These are phyloP conservation scores for Globisporangium carolinianum DNA, from an alignment of 352 stramenopile species.

Conservation along the genomic window DNA sequence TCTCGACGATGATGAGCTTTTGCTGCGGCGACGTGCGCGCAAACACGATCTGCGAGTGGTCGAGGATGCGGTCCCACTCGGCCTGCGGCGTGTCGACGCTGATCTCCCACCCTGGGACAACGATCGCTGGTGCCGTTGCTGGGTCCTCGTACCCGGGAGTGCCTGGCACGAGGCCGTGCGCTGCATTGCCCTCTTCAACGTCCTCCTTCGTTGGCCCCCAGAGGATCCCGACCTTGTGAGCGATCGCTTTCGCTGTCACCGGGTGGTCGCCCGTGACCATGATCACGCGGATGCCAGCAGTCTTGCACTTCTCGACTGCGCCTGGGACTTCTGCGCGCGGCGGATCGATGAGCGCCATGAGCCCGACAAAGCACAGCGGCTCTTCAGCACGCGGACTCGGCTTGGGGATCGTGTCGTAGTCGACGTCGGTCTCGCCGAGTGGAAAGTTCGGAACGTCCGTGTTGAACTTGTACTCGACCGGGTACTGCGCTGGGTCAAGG, in stretches of 20 bases:
- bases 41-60: constrained; percentile 93
- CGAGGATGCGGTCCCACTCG: constrained; percentile 83
- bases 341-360: constrained; percentile 95
- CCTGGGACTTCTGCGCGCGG: constrained; percentile 84
- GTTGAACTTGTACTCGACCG: constrained; percentile 53
- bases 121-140: constrained; percentile 67
- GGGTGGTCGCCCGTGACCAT: constrained; percentile 94
- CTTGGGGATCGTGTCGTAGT: constrained; percentile 41
- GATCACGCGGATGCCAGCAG: constrained; percentile 89
- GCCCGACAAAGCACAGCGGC: constrained; percentile 87
- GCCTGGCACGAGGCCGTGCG: constrained; percentile 40
- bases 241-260: constrained; percentile 91
- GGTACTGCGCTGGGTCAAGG: constrained; percentile 35
- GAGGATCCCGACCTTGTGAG: constrained; percentile 91
- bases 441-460: constrained; percentile 35
- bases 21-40: constrained; percentile 92
- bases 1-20: constrained; percentile 94
- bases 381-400: constrained; percentile 62
- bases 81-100: constrained; percentile 63
- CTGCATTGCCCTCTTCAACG: constrained; percentile 72
- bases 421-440: constrained; percentile 31
- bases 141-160: constrained; percentile 73
- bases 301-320: constrained; percentile 90
- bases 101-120: constrained; percentile 82
- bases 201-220: constrained; percentile 83